These are phyloP conservation scores for Calonectria pseudoreteaudii DNA, from an alignment of 2,329 filamentous ascomycete genomes.

Conservation along the genomic window DNA sequence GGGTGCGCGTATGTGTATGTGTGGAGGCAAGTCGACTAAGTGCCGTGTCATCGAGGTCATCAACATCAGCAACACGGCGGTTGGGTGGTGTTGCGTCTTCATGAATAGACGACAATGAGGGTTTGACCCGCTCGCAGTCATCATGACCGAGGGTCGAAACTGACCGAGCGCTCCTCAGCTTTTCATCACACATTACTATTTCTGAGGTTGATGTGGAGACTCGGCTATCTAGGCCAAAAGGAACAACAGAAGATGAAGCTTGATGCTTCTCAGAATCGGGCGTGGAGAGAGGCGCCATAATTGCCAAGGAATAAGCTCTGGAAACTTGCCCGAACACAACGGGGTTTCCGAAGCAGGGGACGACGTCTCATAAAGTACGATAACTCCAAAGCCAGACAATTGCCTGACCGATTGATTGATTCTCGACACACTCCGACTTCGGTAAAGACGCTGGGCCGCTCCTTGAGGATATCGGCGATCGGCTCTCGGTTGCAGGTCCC, in stretches of 20 bases:
- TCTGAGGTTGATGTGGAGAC: neutral
- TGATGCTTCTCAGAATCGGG: neutral
- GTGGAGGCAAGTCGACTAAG: neutral
- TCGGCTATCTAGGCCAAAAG: neutral
- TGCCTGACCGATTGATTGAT: neutral
- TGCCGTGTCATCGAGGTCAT: neutral
- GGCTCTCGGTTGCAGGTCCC: slow-evolving; percentile 4
- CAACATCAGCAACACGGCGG: too few relatives aligned
- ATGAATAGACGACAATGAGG: neutral
- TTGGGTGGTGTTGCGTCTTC: neutral
- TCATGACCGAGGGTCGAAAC: neutral
- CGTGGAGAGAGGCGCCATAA: neutral
- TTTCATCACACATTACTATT: neutral
- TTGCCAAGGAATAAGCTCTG: neutral
- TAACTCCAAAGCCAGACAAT: neutral
- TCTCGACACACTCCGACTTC: neutral
- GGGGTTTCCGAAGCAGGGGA: neutral
- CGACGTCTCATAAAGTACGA: neutral
- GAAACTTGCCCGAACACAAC: neutral
- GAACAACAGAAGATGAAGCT: neutral
- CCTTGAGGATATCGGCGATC: neutral
- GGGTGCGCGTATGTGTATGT: neutral
- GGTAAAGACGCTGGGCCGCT: neutral
- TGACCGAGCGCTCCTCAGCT: neutral
- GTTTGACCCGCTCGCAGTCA: neutral